Evolutionary conservation across 2,329 filamentous ascomycete genomes (phyloP).

Genomic region (Huntiella decipiens): DNA sequence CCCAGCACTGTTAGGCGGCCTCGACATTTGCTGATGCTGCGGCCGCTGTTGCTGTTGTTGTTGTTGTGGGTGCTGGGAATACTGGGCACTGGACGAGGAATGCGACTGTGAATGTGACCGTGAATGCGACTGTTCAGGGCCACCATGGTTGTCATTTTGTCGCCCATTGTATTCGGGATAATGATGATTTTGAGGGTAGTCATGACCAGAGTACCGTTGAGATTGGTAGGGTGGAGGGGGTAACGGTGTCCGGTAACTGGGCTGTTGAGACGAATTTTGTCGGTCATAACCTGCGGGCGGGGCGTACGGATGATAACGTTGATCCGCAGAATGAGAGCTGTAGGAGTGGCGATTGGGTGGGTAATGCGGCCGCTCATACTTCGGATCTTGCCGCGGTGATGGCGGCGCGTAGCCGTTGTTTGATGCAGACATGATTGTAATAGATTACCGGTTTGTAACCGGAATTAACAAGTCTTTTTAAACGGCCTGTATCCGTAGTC

Average conservation of each 20-base stretch:
- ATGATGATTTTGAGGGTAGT: conserved; percentile 1
- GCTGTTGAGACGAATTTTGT: neutral
- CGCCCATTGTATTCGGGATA: conserved; percentile 14
- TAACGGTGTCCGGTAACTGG: neutral
- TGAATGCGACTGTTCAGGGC: conserved; percentile 13
- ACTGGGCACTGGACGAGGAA: conserved; percentile 8
- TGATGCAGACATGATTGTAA: neutral
- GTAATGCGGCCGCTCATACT: neutral
- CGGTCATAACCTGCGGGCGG: neutral
- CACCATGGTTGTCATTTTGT: conserved; percentile 11
- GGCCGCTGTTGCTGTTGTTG: conserved; percentile 3
- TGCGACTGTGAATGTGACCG: conserved; percentile 9
- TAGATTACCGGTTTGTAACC: no score
- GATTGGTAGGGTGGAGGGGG: conserved; percentile 1
- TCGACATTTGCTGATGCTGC: neutral
- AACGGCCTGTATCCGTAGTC: no score
- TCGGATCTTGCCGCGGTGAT: neutral
- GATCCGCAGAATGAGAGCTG: neutral
- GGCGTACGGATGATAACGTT: neutral
- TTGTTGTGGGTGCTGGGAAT: conserved; percentile 5
- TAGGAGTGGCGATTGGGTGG: neutral
- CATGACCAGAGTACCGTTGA: neutral
- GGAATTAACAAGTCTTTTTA: no score
- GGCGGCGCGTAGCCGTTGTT: neutral
- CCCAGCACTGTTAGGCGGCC: neutral